Percentiles rank a stretch among this genome's conserved stretches.
phyloP scores from a whole-genome alignment of 1,284 basidiomycete genomes.

The Anthracocystis panici-leucophaei region DNA sequence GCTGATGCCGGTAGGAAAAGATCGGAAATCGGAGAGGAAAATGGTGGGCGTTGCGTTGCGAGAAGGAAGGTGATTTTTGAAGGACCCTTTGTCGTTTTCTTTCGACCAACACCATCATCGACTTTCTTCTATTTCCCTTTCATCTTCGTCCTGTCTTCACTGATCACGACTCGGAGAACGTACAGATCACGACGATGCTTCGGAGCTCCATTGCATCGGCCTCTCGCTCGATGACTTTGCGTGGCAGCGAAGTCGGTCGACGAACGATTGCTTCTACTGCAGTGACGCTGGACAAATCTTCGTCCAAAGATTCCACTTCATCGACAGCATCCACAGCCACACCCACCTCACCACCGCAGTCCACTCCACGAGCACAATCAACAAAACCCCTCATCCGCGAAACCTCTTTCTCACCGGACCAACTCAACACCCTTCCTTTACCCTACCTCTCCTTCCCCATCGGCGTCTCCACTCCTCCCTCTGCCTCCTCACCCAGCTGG shows the following conservation, averaged over 20 bases:
- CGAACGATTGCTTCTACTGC: conserved; percentile 7
- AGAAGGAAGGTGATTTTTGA: too few species aligned
- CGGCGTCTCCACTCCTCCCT: conserved; percentile 75
- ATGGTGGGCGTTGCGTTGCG: too few species aligned
- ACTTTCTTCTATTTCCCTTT: too few species aligned
- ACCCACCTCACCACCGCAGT: not conserved
- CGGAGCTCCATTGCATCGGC: conserved; percentile 1
- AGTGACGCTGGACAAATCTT: not conserved
- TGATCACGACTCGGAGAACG: not conserved
- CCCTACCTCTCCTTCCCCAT: conserved; percentile 79
- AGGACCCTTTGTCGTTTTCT: too few species aligned
- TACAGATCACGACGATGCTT: conserved; percentile 2
- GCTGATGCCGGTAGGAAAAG: too few species aligned
- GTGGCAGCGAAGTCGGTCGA: not conserved
- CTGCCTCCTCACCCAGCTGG: conserved; percentile 77
- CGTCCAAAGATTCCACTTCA: not conserved
- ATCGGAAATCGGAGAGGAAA: too few species aligned
- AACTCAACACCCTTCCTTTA: conserved; percentile 69
- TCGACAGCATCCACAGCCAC: not conserved
- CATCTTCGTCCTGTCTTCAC: too few species aligned
- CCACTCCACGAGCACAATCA: not conserved
- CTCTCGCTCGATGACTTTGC: not conserved
- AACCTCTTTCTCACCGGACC: conserved; percentile 28
- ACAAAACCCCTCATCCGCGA: conserved; percentile 35
- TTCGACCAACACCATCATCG: too few species aligned